Base-by-base conservation (phyloP, 495 filamentous ascomycete genomes). In the Lindgomyces ingoldianus region DNA sequence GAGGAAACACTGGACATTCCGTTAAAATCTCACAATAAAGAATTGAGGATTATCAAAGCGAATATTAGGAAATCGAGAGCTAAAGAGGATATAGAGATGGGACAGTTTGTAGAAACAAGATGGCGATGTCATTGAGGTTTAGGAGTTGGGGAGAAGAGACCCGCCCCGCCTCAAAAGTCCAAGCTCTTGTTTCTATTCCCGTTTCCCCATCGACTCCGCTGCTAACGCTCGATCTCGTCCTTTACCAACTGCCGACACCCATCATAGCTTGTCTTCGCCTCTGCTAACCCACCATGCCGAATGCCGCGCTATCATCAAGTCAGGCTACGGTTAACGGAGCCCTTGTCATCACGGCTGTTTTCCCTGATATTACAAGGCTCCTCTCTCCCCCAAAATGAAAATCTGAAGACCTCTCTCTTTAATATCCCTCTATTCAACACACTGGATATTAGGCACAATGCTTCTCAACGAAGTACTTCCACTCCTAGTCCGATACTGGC, bases 401-500 rank as follows among this genome's bases (percentile, higher is more conserved):
- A 29, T 3, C 49, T 57, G 54, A 45, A 39, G 33, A 24, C 30
- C 2, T 41, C 26, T 19, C 36, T 54, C 26, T 21, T 62, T 54
- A 53, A 53, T 53, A 45, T 62, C 60, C 48, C 6, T 22, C 52
- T 14, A 44, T 65, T 65, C 62, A 59, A 65, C 62, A 53, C 62
- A 22, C 10, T 8, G 21, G 8, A 47, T 18, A 58, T 33, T 22
- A 60, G 54, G 11, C 42, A 65, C 42, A 57, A 62, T 62, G 73
- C 67, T 74, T 49, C 53, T 73, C 57, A 56, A 60, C 46, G 69
- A 73, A 68, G 36, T 77, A 45, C 50, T 77, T 51, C 70, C 70
- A 53, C 51, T 77, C 24, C 53, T 84, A 50, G 69, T 74, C 52
- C 73, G 74, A 25, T 79, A 83, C 72, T 87, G 84, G 84, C 75